A percentile compares a stretch with the other conserved stretches of the same genome.
These are phyloP conservation scores for Exserohilum rostratum DNA, from an alignment of 2,329 filamentous ascomycete genomes.

Conservation along the genomic window DNA sequence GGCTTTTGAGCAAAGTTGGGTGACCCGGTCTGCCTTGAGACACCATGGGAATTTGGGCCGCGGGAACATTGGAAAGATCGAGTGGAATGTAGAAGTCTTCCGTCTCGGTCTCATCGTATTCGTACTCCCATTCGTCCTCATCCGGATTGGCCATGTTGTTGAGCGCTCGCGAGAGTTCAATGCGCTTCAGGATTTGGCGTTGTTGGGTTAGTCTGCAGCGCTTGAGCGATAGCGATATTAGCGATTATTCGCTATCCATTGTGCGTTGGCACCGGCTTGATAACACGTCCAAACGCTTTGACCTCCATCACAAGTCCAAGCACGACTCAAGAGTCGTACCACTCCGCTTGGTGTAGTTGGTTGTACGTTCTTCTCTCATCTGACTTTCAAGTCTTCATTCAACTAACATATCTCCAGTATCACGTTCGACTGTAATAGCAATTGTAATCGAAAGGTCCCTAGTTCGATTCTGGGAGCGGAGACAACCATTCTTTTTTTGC, in stretches of 20 bases:
- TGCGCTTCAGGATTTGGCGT: neutral
- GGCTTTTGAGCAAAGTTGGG: conserved; percentile 36
- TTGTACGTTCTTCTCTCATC: too few relatives aligned
- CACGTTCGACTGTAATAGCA: conserved; percentile 47
- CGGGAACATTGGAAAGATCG: conserved; percentile 58
- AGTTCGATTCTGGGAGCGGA: conserved; percentile 43
- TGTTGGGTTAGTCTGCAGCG: neutral
- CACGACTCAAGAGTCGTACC: conserved; percentile 17
- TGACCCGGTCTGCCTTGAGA: conserved; percentile 28
- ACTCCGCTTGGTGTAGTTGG: conserved; percentile 43
- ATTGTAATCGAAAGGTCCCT: conserved; percentile 45
- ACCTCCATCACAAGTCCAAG: conserved; percentile 21
- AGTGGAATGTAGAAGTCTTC: conserved; percentile 67
- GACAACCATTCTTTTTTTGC: conserved; percentile 30
- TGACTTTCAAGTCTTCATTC: neutral
- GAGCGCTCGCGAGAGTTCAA: neutral
- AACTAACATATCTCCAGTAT: conserved; percentile 17
- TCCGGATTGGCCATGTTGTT: conserved; percentile 28
- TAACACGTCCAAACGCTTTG: fast-evolving
- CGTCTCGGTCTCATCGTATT: conserved; percentile 60
- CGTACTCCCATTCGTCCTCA: conserved; percentile 65
- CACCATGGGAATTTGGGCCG: conserved; percentile 23
- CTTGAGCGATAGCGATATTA: neutral
- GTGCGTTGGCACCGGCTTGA: neutral
- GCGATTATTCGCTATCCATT: neutral